Evolutionary conservation across 345 rosid species (phyloP), one percentile per base, ranked within the genome.

Genomic region (Luvunga scandens): DNA sequence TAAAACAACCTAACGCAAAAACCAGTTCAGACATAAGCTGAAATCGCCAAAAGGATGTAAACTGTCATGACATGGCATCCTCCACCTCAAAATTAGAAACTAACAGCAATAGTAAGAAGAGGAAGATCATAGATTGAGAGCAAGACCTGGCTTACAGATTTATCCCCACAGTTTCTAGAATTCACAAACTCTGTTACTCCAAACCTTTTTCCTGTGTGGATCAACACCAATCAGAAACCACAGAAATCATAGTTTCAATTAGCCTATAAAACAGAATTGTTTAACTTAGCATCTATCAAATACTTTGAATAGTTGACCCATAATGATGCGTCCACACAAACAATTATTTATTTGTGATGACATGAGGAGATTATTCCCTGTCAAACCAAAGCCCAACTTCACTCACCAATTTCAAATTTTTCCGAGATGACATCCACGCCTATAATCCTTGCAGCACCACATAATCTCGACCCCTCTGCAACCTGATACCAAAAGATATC

Each of bases 381-480:
- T 42, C 21, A 45, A 60, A 55, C 19, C 64, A 45, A 53, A 24
- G 24, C 39, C 67, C 65, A 72, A 75, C 16, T 69, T 34, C 61
- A 66, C 90, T 84, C 73, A 90, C 98, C 98, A 80, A 85, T 60
- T 84, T 89, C 88, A 81, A 88, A 92, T 83, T 93, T 95, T 22
- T 80, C 83, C 9, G 85, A 86, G 78, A 92, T 93, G 69, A 85
- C 57, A 85, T 95, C 97, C 18, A 93, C 84, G 22, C 97, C 98
- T 75, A 95, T 91, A 69, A 95, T 91, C 82, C 89, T 89, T 31
- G 85, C 65, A 69, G 98, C 97, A 81, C 95, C 95, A 76, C 98
- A 85, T 5, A 91, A 76, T 83, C 90, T 88, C 5, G 97, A 88
- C 75, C 98, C 98, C 76, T 93, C 97, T 0, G 95, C 94, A 84